These are phyloP conservation scores for Ceratocystis ficicola DNA, from an alignment of 2,329 filamentous ascomycete genomes.

Conservation along the genomic window DNA sequence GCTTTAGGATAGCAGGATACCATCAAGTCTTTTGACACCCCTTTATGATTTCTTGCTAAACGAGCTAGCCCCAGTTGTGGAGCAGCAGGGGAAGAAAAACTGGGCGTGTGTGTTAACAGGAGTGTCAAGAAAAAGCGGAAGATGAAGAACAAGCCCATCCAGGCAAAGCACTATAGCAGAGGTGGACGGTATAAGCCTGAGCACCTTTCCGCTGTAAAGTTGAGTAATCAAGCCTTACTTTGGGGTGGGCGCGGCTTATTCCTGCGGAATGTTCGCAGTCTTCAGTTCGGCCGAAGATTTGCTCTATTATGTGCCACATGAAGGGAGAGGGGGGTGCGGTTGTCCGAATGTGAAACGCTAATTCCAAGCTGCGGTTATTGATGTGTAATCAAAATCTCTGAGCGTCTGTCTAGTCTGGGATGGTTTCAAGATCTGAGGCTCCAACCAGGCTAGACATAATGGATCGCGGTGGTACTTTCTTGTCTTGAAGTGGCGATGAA, in stretches of 20 bases:
- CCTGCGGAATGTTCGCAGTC: constrained; percentile 3
- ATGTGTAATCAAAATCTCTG: too few relatives aligned
- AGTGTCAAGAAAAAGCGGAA: background rate
- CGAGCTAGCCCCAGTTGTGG: too few relatives aligned
- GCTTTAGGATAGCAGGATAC: too few relatives aligned
- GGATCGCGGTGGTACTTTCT: too few relatives aligned
- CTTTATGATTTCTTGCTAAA: too few relatives aligned
- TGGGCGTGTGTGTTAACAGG: background rate
- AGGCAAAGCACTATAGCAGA: background rate
- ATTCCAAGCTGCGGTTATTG: too few relatives aligned
- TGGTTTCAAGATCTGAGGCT: too few relatives aligned
- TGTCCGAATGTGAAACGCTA: background rate
- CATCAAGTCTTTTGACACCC: too few relatives aligned
- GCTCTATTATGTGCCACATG: background rate
- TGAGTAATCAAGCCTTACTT: background rate
- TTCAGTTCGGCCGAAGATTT: background rate
- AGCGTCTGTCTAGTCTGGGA: too few relatives aligned
- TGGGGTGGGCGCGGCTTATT: background rate
- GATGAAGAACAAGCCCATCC: background rate
- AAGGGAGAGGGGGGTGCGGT: background rate
- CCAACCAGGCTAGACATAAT: too few relatives aligned
- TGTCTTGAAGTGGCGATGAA: too few relatives aligned
- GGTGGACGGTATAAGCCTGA: background rate
- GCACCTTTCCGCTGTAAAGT: background rate
- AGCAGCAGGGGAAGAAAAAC: background rate